Base-by-base conservation (phyloP, 371 early-diverging fungal species). In the Mucor indicus region DNA sequence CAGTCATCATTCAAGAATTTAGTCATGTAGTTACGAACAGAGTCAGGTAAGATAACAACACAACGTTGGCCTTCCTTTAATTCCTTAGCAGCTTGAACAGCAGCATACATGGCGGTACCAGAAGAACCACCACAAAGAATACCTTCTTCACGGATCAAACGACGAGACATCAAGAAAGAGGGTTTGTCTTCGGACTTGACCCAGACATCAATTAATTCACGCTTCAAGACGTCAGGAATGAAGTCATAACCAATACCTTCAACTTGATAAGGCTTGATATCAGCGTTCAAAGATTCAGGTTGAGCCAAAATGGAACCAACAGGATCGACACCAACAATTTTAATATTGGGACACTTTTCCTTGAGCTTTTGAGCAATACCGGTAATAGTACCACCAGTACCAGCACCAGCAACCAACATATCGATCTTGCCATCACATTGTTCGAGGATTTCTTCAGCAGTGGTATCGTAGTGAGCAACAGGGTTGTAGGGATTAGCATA, bases 191-290 rank as follows among this genome's bases (percentile, higher is more conserved):
- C 82, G 15, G 89, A 85, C 79, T 96, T 98, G 76, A 92, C 65
- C 98, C 98, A 98, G 36, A 79, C 72, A 63, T 98, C 98, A 16
- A 98, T 82, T 46, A 87, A 61, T 21, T 56, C 40, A 32, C 91
- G 85, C 49, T 96, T 87, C 48, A 97, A 68, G 15, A 87, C 92
- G 32, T 93, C 85, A 21, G 98, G 97, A 50, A 98, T 83, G 67
- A 96, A 98, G 69, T 98, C 97, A 61, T 98, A 95, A 25, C 98
- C 98, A 38, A 98, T 95, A 44, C 98, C 98, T 78, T 98, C 98
- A 19, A 96, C 95, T 70, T 83, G 77, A 62, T 86, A 85, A 17
- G 72, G 62, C n/a, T 69, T 69, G 15, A 57, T 72, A 5, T 62
- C 64, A 7, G 66, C 56, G 77, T 95, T 93, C 44, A 95, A 80